Evolutionary conservation across 306 rosid genomes (phyloP), one percentile per base, ranked within the genome.

Genomic region (Fragaria nilgerrensis): DNA sequence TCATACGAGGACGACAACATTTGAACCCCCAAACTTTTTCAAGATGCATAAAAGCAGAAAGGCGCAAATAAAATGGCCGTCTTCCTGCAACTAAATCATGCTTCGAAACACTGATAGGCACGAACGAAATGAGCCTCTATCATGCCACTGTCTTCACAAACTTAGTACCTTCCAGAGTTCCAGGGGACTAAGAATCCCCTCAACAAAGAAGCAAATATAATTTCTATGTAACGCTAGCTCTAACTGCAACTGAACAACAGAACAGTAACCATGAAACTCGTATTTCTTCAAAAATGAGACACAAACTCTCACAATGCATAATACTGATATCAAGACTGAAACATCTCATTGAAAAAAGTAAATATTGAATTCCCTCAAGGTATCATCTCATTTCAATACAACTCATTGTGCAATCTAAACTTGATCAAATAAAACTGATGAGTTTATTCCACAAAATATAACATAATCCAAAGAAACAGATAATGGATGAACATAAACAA

Each of bases 381-480:
- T 86, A 81, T 76, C 84, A 83, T 63, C 81, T 59, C 81, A 78
- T 50, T 58, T 66, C 44, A 23, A 48, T 64, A 76, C 78, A 76
- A 78, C 49, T 73, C 64, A 79, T 68, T 63, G 20, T 44, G 39
- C 68, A 73, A 74, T 53, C 72, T 64, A 65, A 19, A 66, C 72
- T 67, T 19, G 72, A 55, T 52, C 61, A 79, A 77, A 83, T 22
- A 47, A 71, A 61, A 47, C 27, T 65, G 58, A 76, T 58, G 29
- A 55, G 72, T 70, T 70, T 79, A 79, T 82, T 82, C 65, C 22
- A 73, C 70, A 67, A 68, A 72, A 16, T 43, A 72, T 11, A 81
- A 58, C 73, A 74, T 52, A 74, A 77, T 71, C 77, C 37, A 80
- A 78, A 34, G 43, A 55, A 77, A 55, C 19, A 59, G 59, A 66